Conservation (phyloP, 192 early-diverging fungal genomes). For the Coemansia reversa region DNA sequence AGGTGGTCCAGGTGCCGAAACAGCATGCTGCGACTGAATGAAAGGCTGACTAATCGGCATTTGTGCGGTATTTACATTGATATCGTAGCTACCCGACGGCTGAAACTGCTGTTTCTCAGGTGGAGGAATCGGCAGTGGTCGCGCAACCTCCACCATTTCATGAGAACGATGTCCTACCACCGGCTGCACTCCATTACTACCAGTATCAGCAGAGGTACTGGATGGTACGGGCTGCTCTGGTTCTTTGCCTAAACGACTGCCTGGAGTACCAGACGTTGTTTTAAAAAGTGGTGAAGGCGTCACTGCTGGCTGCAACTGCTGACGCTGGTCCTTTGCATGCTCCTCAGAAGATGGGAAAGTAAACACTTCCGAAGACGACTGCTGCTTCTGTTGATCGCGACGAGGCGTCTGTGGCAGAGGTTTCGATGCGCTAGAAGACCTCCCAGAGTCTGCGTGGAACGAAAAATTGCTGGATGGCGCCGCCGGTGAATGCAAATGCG, state of each 20-base stretch:
- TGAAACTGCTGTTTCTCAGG: constrained; percentile 10
- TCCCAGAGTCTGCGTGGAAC: constrained; percentile 11
- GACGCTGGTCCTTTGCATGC: constrained; percentile 2
- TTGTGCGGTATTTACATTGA: constrained; percentile 25
- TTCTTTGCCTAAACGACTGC: neutral
- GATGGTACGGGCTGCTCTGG: neutral
- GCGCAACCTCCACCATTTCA: constrained; percentile 30
- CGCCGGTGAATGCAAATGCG: neutral
- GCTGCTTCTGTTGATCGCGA: constrained; percentile 9
- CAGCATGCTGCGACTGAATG: neutral
- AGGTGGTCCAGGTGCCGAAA: neutral
- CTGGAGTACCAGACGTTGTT: neutral
- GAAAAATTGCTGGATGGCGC: constrained; percentile 39
- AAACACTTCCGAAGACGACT: constrained; percentile 20
- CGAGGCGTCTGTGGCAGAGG: constrained; percentile 37
- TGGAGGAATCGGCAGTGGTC: constrained; percentile 2
- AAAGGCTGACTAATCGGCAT: neutral
- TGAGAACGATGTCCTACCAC: neutral
- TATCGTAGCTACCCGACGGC: constrained; percentile 6
- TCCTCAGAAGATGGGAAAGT: constrained; percentile 29
- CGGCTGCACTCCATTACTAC: neutral
- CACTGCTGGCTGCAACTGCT: neutral
- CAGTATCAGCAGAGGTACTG: neutral
- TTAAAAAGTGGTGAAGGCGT: constrained; percentile 33
- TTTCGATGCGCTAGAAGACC: constrained; percentile 15